Evolutionary conservation across 2,329 filamentous ascomycete species (phyloP), one percentile per base, ranked within the genome.

Genomic region (Grosmannia huntii): DNA sequence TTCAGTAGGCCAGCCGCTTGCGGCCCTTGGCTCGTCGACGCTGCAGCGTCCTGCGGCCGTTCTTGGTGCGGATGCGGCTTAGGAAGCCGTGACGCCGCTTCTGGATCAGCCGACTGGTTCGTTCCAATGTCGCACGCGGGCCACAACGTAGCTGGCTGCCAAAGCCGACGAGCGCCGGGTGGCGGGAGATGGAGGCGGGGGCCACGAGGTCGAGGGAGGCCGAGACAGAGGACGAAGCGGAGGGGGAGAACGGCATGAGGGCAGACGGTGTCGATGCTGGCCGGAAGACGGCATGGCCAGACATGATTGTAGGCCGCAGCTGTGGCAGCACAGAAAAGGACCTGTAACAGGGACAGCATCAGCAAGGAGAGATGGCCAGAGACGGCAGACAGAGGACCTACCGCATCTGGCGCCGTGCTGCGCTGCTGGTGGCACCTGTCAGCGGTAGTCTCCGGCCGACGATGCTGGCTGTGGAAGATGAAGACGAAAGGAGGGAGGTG

Each of bases 21-120:
- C 81, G 70, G 57, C 79, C 76, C 76, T 83, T 83, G 16, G 72
- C 63, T 69, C 66, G 73, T 68, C 82, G 73, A 65, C 80, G 70
- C 66, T 71, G 68, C 56, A 84, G 65, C 60, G 75, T 80, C 70
- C 76, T 79, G 59, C 75, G 71, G 3, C 81, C 81, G 11, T 73
- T 77, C 66, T 73, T 75, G 52, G 75, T 76, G 63, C 74, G 71
- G 63, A 75, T 68, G 44, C 81, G 72, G 63, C 72, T 74, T 53
- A 84, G 68, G 64, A 82, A 84, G 1, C 81, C 82, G 62, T 79
- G 76, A 63, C 80, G 74, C 27, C 81, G 74, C 74, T 83, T 84
- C 69, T 82, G 78, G 16, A 83, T 68, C 57, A 83, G 70, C 41
- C 81, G 74, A 57, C 76, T 81, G 58, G 75, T 70, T 55, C 74